Base-by-base conservation (phyloP, 768 basidiomycete genomes). In the Auricularia sp. region DNA sequence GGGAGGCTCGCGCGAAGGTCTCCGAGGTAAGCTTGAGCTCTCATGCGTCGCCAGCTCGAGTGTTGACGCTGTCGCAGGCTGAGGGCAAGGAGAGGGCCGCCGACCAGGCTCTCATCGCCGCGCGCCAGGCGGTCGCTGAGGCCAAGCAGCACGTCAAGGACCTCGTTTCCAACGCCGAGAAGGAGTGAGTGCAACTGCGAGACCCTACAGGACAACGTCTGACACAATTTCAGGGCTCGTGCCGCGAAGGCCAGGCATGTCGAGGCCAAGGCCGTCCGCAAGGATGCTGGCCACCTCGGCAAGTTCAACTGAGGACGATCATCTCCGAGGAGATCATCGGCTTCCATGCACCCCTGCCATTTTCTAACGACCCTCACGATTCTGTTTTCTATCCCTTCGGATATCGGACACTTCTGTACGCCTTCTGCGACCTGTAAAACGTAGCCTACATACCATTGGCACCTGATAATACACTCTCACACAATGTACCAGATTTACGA, bases 81-180 rank as follows among this genome's bases (percentile, higher is more conserved):
- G 56, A 59, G 56, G 34, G 14, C 29, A 24, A 14, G 13, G 56
- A 59, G 56, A 14, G 56, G 11, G 56, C 56, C 18, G 56, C 56
- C 34, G 56, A 59, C 24, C 29, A 29, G 56, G 56, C 56, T 18
- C 56, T 59, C 24, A 24, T 59, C 56, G 29, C 21, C 24, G 56
- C 56, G 24, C 24, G 56, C 29, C 56, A 59, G 56, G 56, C 56
- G 13, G 56, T 59, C 29, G 29, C 11, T 10, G 24, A 59, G 18
- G 56, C 56, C 29, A 59, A 59, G 56, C 56, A 59, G 56, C 56
- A 59, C 34, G 56, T 59, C 24, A 59, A 59, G 56, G 56, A 59
- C 56, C 56, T 59, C 34, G 56, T 59, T 24, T 6, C 29, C 13
- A 59, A 59, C 33, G 56, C 56, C 2, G 56, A 59, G 29, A 14